Evolutionary conservation across 139 green algal genomes (phyloP).

Genomic region (Auxenochlorella protothecoides): DNA sequence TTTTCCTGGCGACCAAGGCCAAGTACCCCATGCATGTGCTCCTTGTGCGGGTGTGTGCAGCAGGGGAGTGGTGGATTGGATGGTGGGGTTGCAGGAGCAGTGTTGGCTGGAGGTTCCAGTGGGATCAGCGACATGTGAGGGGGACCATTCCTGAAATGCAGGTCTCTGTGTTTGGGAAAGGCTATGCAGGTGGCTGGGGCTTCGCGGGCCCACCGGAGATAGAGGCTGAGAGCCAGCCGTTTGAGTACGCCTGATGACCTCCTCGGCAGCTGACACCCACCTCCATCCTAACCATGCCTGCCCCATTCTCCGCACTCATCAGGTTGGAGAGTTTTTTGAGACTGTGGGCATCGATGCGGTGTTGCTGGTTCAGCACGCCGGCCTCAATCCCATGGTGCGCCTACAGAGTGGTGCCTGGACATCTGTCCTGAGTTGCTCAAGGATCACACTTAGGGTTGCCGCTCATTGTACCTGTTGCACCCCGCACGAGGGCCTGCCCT

Average conservation of each 20-base stretch:
- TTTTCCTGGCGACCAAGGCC: slow-evolving; percentile 19
- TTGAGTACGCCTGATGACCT: background rate
- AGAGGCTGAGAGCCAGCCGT: background rate
- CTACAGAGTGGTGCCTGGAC: background rate
- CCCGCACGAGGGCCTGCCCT: no score
- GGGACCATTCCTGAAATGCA: no score
- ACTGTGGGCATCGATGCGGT: slow-evolving; percentile 71
- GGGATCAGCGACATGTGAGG: no score
- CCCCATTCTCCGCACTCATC: background rate
- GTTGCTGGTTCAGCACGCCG: slow-evolving; percentile 64
- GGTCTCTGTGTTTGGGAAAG: no score
- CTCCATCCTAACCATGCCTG: background rate
- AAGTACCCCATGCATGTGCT: slow-evolving; percentile 35
- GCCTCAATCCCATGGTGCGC: slow-evolving; percentile 70
- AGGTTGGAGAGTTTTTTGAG: slow-evolving; percentile 86
- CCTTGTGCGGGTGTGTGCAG: slow-evolving; percentile 25
- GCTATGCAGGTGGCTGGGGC: no score
- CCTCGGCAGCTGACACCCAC: background rate
- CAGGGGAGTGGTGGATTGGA: background rate
- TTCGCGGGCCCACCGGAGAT: no score
- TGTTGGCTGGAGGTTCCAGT: background rate
- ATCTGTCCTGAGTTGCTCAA: no score
- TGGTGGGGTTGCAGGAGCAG: background rate
- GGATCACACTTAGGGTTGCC: no score
- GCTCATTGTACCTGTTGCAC: no score